Conservation (phyloP, 164 flowering plant genomes). For the Dillenia turbinata region DNA sequence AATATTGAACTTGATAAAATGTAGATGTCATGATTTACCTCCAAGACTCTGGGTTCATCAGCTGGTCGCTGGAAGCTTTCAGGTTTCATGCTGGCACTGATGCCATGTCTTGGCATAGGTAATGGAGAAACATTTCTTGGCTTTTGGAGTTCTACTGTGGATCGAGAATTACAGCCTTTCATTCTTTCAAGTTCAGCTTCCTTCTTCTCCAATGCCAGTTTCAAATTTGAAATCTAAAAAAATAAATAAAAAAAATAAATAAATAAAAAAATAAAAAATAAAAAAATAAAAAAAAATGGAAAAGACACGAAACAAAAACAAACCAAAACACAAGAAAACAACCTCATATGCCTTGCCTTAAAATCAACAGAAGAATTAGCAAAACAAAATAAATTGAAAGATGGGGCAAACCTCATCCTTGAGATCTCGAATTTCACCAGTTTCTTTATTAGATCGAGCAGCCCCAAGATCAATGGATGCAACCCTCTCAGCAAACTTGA, state of each 20-base stretch:
- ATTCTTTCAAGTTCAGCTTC: slow-evolving; percentile 67
- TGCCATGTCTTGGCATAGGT: slow-evolving; percentile 36
- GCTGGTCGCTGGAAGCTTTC: slow-evolving; percentile 33
- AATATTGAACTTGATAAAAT: too few species aligned
- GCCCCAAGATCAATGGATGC: slow-evolving; percentile 88
- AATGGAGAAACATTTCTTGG: slow-evolving; percentile 57
- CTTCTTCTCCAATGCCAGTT: slow-evolving; percentile 55
- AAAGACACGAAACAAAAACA: neutral
- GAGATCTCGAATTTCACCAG: slow-evolving; percentile 62
- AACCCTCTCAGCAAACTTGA: slow-evolving; percentile 93
- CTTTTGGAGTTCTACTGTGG: slow-evolving; percentile 31
- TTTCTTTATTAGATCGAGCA: slow-evolving; percentile 79
- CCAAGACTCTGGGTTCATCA: slow-evolving; percentile 41
- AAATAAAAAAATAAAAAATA: neutral
- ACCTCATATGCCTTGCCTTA: too few species aligned
- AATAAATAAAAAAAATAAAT: neutral
- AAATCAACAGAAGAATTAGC: neutral
- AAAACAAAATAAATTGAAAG: neutral
- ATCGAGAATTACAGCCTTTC: slow-evolving; percentile 30
- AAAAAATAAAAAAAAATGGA: slow-evolving; percentile 3
- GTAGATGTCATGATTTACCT: slow-evolving; percentile 33
- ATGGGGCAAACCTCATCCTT: slow-evolving; percentile 66
- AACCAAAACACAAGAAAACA: neutral
- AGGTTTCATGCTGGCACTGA: slow-evolving; percentile 30
- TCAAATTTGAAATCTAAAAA: slow-evolving; percentile 59